Percentiles rank a stretch among this genome's conserved stretches.
Evolutionary conservation across 768 basidiomycete species (phyloP).

Genomic region (Naematelia encephala): DNA sequence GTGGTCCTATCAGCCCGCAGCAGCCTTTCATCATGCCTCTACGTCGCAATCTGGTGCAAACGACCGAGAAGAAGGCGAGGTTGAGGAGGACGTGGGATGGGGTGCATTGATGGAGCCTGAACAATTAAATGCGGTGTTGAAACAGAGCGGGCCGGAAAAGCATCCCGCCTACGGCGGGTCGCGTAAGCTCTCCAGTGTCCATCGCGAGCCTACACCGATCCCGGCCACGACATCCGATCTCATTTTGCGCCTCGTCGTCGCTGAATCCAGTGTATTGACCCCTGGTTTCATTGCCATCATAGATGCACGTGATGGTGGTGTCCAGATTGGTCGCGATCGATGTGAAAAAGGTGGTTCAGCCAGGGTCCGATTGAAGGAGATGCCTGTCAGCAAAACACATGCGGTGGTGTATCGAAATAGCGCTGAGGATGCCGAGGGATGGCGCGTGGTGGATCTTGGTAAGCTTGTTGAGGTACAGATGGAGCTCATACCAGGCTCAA

Average conservation of each 20-base stretch:
- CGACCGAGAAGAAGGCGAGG: conserved; percentile 35
- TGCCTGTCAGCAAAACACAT: conserved; percentile 47
- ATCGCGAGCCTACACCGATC: no score
- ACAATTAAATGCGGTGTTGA: conserved; percentile 19
- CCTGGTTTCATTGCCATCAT: conserved; percentile 31
- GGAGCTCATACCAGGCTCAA: conserved; percentile 33
- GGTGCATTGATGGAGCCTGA: conserved; percentile 42
- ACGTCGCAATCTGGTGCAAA: neutral
- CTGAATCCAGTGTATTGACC: conserved; percentile 12
- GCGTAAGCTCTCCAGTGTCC: no score
- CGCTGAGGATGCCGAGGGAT: conserved; percentile 27
- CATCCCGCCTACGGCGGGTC: conserved; percentile 22
- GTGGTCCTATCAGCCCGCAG: conserved; percentile 33
- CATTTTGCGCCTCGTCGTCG: conserved; percentile 39
- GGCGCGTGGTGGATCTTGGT: conserved; percentile 49
- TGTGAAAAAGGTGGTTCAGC: conserved; percentile 26
- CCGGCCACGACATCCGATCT: conserved; percentile 30
- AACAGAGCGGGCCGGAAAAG: conserved; percentile 1
- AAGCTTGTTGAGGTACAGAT: conserved; percentile 8
- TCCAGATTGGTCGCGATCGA: conserved; percentile 43
- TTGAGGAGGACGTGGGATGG: conserved; percentile 45
- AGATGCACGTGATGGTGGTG: conserved; percentile 38
- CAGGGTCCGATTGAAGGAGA: conserved; percentile 39
- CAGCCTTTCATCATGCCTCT: conserved; percentile 16
- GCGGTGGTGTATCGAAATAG: conserved; percentile 40